Evolutionary conservation across 225 moss, liverwort and hornwort species (phyloP), one percentile per base, ranked within the genome.

Genomic region (Pleurozium schreberi): DNA sequence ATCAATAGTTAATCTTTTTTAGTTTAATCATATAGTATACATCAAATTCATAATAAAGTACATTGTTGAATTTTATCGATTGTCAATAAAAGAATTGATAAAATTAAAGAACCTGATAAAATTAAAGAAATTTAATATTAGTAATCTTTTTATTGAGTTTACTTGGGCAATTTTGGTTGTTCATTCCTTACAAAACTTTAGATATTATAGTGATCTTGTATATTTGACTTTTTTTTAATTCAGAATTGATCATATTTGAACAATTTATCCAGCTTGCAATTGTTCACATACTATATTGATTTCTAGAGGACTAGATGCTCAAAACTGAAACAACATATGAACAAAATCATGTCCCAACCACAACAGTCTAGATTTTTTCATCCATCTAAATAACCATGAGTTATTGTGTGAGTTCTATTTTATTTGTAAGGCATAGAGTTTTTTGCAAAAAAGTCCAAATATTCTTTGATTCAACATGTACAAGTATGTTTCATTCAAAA

Each of bases 1-100:
- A 42, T 3, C 2, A 80, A 40, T 1, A 27, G 0, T 18, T 7
- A 6, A 57, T 2, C 1, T 27, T n/a, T 12, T 38, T 28, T 2
- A 27, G 4, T 43, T 59, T 43, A 57, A n/a, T 43, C 31, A 13
- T 19, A 6, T 21, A 30, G 12, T 34, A 1, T 34, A 22, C 12
- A 43, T 45, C 5, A 62, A 62, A 81, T 43, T 62, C 13, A 21
- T 62, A 3, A 3, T 34, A 19, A 2, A 3, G 62, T 33, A 3
- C 0, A 0, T 81, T 31, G 31, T 42, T 18, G 12, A 30, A 40
- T 43, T 60, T 43, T 31, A 42, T 20, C 12, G 61, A 81, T 20
- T 60, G 13, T 60, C 21, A 18, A 13, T 20, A 43, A 21, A n/a
- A n/a, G n/a, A n/a, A n/a, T n/a, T n/a, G n/a, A n/a, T n/a, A n/a